These are phyloP conservation scores for Trichomonascaceae sp. DNA, from an alignment of 1,139 yeast genomes.

Conservation along the genomic window DNA sequence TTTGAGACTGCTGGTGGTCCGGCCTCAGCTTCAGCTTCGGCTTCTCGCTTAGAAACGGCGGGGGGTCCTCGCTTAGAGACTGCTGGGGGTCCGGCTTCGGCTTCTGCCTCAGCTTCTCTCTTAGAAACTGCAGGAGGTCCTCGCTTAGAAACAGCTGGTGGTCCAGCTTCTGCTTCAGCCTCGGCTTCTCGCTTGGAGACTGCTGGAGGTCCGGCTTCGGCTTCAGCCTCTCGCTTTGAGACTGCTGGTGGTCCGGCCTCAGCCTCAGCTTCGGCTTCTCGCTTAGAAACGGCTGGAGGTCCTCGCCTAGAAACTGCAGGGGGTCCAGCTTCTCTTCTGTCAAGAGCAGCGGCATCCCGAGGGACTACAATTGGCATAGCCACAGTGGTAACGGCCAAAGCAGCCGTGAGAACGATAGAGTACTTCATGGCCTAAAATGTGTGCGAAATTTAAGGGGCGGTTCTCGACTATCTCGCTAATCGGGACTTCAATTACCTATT, in stretches of 20 bases:
- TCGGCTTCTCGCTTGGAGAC: background rate
- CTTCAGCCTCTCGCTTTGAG: background rate
- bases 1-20: background rate
- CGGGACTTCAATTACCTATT: background rate
- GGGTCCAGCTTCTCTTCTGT: conserved; percentile 2
- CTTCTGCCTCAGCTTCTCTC: conserved; percentile 2
- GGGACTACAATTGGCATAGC: conserved; percentile 1
- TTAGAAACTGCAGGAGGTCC: background rate
- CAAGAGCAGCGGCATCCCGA: background rate
- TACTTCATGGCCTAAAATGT: background rate
- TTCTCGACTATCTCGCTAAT: background rate
- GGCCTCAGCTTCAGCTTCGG: background rate
- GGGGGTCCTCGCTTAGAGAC: background rate
- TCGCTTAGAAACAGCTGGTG: conserved; percentile 1
- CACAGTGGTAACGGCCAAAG: conserved; percentile 1
- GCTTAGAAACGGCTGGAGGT: background rate
- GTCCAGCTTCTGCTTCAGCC: conserved; percentile 1
- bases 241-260: background rate
- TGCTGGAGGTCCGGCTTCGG: conserved; percentile 4
- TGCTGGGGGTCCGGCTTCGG: background rate
- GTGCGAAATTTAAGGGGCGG: background rate
- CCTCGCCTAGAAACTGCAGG: conserved; percentile 1
- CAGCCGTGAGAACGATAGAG: conserved; percentile 1
- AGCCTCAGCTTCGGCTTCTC: conserved; percentile 1
- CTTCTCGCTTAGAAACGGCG: background rate